phyloP scores from a whole-genome alignment of 1,284 basidiomycete species.

The Amylostereum areolatum region DNA sequence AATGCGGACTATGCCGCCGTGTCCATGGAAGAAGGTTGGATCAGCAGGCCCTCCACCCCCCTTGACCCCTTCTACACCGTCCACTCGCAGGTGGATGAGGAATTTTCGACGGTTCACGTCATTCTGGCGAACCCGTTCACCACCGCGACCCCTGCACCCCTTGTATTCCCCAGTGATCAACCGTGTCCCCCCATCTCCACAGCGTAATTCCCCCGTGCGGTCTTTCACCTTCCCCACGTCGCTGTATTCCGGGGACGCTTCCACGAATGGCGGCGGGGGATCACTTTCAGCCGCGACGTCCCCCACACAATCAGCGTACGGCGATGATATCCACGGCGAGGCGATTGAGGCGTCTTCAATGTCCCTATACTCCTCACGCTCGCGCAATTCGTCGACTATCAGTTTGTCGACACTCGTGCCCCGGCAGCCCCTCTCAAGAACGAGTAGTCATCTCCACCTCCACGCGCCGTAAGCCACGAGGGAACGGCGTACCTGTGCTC shows the following conservation, averaged over 20 bases:
- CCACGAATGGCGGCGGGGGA: neutral
- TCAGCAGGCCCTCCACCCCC: neutral
- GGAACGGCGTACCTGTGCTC: no score
- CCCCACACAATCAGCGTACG: neutral
- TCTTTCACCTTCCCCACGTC: neutral
- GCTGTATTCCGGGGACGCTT: neutral
- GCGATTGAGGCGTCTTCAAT: neutral
- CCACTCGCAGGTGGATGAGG: neutral
- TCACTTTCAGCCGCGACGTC: neutral
- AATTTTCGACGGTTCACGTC: neutral
- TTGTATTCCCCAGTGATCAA: neutral
- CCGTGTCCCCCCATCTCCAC: neutral
- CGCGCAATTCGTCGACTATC: neutral
- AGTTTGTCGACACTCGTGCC: conserved; percentile 1
- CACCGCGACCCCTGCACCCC: neutral
- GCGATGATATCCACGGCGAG: neutral
- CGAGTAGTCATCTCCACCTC: neutral
- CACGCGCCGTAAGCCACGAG: neutral
- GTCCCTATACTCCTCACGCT: neutral
- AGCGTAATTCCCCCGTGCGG: neutral
- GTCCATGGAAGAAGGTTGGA: conserved; percentile 55
- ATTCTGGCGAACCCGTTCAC: neutral
- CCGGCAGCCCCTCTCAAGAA: neutral
- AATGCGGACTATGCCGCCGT: conserved; percentile 32
- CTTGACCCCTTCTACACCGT: neutral